These are phyloP conservation scores for Nephelium lappaceum DNA, from an alignment of 345 rosid genomes.

Conservation along the genomic window DNA sequence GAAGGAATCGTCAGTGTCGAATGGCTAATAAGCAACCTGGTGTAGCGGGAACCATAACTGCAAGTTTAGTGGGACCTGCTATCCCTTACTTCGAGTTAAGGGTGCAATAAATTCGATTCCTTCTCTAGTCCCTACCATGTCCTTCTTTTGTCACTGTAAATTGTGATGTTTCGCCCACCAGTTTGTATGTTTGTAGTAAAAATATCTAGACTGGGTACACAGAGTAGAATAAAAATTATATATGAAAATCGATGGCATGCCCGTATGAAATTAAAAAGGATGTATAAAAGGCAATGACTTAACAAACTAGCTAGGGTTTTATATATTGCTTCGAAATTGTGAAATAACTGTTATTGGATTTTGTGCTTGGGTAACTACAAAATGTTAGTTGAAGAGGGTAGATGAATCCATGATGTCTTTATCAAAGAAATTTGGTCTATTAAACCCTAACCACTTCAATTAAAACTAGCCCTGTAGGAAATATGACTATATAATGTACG, in stretches of 20 bases:
- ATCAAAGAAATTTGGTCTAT: background rate
- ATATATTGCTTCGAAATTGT: background rate
- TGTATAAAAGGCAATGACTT: background rate
- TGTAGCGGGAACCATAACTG: conserved; percentile 6
- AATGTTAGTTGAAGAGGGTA: conserved; percentile 9
- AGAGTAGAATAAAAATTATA: background rate
- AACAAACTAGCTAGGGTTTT: conserved; percentile 1
- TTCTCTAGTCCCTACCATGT: background rate
- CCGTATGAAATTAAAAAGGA: too few relatives aligned
- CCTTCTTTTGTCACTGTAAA: background rate
- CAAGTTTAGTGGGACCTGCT: conserved; percentile 17
- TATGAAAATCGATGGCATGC: too few relatives aligned
- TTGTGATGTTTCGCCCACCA: conserved; percentile 11
- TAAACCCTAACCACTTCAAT: conserved; percentile 16
- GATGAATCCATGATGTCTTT: background rate
- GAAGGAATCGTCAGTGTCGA: background rate
- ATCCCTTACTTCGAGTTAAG: conserved; percentile 14
- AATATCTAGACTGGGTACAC: too few relatives aligned
- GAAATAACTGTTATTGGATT: background rate
- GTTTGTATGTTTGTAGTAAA: background rate
- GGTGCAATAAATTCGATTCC: conserved; percentile 14
- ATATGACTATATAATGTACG: background rate
- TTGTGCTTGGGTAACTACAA: conserved; percentile 3
- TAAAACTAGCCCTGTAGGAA: background rate
- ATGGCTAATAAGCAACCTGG: background rate